Evolutionary conservation across 2,329 filamentous ascomycete genomes (phyloP).

Genomic region (Tolypocladium inflatum): DNA sequence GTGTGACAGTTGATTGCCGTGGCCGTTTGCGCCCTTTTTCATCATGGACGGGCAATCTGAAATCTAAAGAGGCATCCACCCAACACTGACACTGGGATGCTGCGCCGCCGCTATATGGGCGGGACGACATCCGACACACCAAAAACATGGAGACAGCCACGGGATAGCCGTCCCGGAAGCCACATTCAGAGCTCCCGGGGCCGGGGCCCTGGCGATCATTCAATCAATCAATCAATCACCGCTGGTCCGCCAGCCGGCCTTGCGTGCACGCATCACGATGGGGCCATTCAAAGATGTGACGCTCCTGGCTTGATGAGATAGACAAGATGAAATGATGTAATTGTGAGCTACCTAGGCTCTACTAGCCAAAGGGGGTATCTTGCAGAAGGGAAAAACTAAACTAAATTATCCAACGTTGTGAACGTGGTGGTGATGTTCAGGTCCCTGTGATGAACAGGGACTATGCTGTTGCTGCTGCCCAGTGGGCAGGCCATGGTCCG

Average conservation of each 20-base stretch:
- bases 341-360: not conserved
- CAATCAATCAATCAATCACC: not conserved
- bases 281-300: not conserved
- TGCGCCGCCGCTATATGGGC: not conserved
- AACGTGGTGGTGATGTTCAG: not conserved
- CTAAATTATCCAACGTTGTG: not conserved
- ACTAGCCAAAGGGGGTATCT: slow-evolving; percentile 2
- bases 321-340: not conserved
- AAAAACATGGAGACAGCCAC: not conserved
- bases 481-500: not conserved
- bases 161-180: not conserved
- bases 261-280: not conserved
- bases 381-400: not conserved
- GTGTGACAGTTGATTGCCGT: not conserved
- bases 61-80: not conserved
- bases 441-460: not conserved
- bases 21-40: not conserved
- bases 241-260: not conserved
- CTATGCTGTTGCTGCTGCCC: not conserved
- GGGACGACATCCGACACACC: too few relatives aligned
- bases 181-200: not conserved
- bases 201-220: not conserved
- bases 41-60: not conserved
- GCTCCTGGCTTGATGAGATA: not conserved
- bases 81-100: not conserved